Evolutionary conservation across 805 yeast genomes (phyloP), one percentile per base, ranked within the genome.

Genomic region (Suhomyces canberraensis): DNA sequence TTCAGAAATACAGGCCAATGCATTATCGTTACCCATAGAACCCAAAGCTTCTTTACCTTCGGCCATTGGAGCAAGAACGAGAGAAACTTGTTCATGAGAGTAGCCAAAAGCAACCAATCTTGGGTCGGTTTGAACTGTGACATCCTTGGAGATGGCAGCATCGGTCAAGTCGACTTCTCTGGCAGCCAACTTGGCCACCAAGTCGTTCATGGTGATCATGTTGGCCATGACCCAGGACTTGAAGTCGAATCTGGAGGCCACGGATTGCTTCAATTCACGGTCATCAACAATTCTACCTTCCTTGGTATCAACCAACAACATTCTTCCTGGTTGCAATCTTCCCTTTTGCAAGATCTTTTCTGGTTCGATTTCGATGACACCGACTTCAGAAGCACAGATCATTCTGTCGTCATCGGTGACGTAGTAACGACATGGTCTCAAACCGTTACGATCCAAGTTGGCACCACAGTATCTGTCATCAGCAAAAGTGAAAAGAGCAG

Each of bases 401-500:
- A 91, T 90, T 51, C 95, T 77, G 64, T 90, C 95, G 60, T 93
- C 98, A 54, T 81, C 83, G 31, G 97, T 90, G 50, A 93, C 81
- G 64, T 93, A 93, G 73, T 87, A 91, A 60, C 98, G 87, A 72
- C 98, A 93, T 25, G 98, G 98, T 69, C 98, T 84, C 56, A 91
- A 76, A 46, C 98, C 98, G 60, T 93, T 91, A 69, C 98, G 80
- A 68, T 91, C 98, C 48, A 93, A 76, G 62, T 90, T 90, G 33
- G 98, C 98, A 72, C 98, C 98, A 68, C 96, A 88, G 75, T 87
- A 91, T 52, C 98, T 78, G 50, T 96, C 97, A 64, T 91, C 98
- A 25, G 97, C 91, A 63, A 91, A 93, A 20, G 95, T 89, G 71
- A 91, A 86, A 49, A 93, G 70, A 24, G 98, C 98, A 14, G 98